Percentiles rank a stretch among this genome's conserved stretches.
Conservation (phyloP, 495 filamentous ascomycete species). For the Chaetomidium leptoderma region DNA sequence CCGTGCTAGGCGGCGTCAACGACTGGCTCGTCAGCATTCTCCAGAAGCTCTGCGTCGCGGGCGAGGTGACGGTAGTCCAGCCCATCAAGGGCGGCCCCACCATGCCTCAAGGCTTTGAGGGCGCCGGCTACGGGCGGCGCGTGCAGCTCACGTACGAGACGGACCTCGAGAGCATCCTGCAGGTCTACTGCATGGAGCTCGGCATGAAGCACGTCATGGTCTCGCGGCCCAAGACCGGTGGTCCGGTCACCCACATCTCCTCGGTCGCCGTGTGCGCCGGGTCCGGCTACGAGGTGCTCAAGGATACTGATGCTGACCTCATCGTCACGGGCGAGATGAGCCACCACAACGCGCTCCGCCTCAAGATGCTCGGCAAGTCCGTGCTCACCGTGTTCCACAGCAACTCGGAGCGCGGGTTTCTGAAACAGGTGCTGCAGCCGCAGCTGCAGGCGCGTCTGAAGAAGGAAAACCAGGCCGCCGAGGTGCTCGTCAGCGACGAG, state of each 20-base stretch:
- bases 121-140: conserved; percentile 72
- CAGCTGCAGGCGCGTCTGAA: conserved; percentile 56
- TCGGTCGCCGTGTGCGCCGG: conserved; percentile 72
- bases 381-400: conserved; percentile 86
- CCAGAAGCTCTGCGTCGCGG: conserved; percentile 11
- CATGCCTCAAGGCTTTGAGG: conserved; percentile 53
- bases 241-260: conserved; percentile 17
- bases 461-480: conserved; percentile 45
- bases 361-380: conserved; percentile 79
- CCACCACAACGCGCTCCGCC: conserved; percentile 84
- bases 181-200: conserved; percentile 39
- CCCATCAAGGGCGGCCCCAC: conserved; percentile 31
- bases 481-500: conserved; percentile 67
- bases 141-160: conserved; percentile 59
- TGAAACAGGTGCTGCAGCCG: conserved; percentile 63
- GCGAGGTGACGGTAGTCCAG: conserved; percentile 35
- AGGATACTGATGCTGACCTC: conserved; percentile 64
- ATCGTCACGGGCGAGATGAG: conserved; percentile 89
- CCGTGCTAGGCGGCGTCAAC: conserved; percentile 77
- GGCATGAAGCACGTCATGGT: conserved; percentile 42
- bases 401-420: conserved; percentile 81
- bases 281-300: conserved; percentile 69
- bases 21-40: conserved; percentile 95
- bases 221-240: conserved; percentile 31
- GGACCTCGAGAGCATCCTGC: conserved; percentile 57